A percentile compares a stretch with the other conserved stretches of the same genome.
phyloP scores from a whole-genome alignment of 805 yeast genomes.

The Metschnikowia picachoensis region DNA sequence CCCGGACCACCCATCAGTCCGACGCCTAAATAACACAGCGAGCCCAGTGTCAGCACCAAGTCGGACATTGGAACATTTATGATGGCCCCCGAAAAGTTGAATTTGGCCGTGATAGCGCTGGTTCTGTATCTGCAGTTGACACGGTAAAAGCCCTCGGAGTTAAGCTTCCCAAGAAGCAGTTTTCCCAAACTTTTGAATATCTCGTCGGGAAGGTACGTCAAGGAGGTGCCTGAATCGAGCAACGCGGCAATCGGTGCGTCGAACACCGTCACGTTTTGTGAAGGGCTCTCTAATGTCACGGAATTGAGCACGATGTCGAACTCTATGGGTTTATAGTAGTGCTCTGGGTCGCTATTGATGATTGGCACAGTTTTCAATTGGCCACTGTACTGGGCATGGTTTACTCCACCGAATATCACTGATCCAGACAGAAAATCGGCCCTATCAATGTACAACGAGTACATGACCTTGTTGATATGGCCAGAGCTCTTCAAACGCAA shows the following conservation, averaged over 20 bases:
- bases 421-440: slow-evolving; percentile 25
- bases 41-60: slow-evolving; percentile 3
- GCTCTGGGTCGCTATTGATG: slow-evolving; percentile 31
- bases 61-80: slow-evolving; percentile 3
- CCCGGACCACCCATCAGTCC: no score
- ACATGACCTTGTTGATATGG: slow-evolving; percentile 48
- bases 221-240: slow-evolving; percentile 54
- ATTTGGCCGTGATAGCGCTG: neutral
- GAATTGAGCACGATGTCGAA: slow-evolving; percentile 47
- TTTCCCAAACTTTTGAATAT: slow-evolving; percentile 19
- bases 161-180: neutral
- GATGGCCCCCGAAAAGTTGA: slow-evolving; percentile 1
- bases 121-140: neutral
- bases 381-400: slow-evolving; percentile 34
- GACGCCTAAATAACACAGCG: slow-evolving; percentile 31
- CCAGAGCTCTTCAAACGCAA: slow-evolving; percentile 55
- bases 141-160: neutral
- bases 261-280: slow-evolving; percentile 6
- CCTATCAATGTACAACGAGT: slow-evolving; percentile 58
- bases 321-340: slow-evolving; percentile 33
- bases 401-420: slow-evolving; percentile 41
- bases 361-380: slow-evolving; percentile 35
- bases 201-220: slow-evolving; percentile 42
- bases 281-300: slow-evolving; percentile 20
- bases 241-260: slow-evolving; percentile 8